These are phyloP conservation scores for Macadamia tetraphylla DNA, from an alignment of 164 flowering plant species.

Conservation along the genomic window DNA sequence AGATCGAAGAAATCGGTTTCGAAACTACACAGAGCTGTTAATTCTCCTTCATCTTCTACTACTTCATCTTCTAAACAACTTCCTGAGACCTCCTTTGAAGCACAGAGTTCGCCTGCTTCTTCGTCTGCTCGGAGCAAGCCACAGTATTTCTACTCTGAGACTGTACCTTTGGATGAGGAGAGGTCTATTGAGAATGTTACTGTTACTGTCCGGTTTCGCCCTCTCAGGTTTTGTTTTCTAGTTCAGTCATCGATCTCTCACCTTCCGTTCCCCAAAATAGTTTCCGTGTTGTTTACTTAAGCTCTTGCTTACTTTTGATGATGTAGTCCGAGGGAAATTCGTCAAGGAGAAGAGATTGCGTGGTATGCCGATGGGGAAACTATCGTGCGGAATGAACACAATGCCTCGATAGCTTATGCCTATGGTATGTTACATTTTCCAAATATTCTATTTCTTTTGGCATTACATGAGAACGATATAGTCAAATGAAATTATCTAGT, in stretches of 20 bases:
- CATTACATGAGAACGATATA: too few species aligned
- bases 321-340: slow-evolving; percentile 82
- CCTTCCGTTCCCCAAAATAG: neutral
- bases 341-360: slow-evolving; percentile 92
- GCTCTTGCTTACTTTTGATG: slow-evolving; percentile 13
- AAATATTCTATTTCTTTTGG: too few species aligned
- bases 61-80: slow-evolving; percentile 58
- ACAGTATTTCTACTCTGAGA: slow-evolving; percentile 51
- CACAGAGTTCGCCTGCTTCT: slow-evolving; percentile 59
- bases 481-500: too few species aligned
- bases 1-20: slow-evolving; percentile 38
- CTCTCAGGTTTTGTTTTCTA: slow-evolving; percentile 54
- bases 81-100: slow-evolving; percentile 49
- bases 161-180: slow-evolving; percentile 29
- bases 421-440: slow-evolving; percentile 51
- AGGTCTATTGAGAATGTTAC: slow-evolving; percentile 86
- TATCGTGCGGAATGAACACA: slow-evolving; percentile 75
- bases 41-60: slow-evolving; percentile 59
- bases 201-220: slow-evolving; percentile 94
- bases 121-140: slow-evolving; percentile 51
- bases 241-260: too few species aligned
- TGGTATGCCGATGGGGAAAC: slow-evolving; percentile 99
- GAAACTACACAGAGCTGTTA: slow-evolving; percentile 27
- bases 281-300: slow-evolving; percentile 5
- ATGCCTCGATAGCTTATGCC: slow-evolving; percentile 81